Conservation (phyloP, 2,329 filamentous ascomycete species). For the Phyllosticta citrichinensis region DNA sequence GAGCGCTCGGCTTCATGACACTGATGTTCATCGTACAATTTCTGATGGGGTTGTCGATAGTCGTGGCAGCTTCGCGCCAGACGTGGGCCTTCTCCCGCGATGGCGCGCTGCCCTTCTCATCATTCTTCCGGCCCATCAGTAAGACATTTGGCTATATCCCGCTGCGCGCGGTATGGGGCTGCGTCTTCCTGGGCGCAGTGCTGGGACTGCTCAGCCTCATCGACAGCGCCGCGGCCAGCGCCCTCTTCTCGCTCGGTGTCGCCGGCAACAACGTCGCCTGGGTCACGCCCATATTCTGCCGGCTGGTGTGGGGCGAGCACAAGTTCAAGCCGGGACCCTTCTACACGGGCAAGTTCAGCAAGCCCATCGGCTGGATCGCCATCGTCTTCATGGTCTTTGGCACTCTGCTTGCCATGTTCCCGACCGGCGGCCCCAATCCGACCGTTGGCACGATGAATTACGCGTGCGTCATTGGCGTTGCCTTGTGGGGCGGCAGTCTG, state of each 20-base stretch:
- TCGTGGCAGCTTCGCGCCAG: slow-evolving; percentile 50
- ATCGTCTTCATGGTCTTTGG: slow-evolving; percentile 47
- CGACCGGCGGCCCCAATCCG: slow-evolving; percentile 44
- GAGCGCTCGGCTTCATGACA: slow-evolving; percentile 48
- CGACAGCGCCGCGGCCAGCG: slow-evolving; percentile 46
- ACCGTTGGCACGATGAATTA: slow-evolving; percentile 49
- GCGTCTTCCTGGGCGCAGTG: slow-evolving; percentile 40
- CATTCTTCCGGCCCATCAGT: slow-evolving; percentile 47
- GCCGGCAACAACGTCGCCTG: slow-evolving; percentile 53
- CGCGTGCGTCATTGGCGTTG: slow-evolving; percentile 50
- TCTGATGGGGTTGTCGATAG: slow-evolving; percentile 49
- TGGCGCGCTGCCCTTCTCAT: slow-evolving; percentile 50
- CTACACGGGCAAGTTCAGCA: slow-evolving; percentile 46
- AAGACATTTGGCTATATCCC: slow-evolving; percentile 48
- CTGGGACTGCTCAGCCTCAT: slow-evolving; percentile 51
- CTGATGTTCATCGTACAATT: slow-evolving; percentile 53
- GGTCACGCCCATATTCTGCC: slow-evolving; percentile 48
- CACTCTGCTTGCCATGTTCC: slow-evolving; percentile 50
- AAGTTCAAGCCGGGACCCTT: slow-evolving; percentile 51
- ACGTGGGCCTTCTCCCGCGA: slow-evolving; percentile 55
- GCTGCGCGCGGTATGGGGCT: slow-evolving; percentile 46
- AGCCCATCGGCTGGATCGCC: slow-evolving; percentile 44
- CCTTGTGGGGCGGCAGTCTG: slow-evolving; percentile 48
- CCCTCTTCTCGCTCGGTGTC: slow-evolving; percentile 50
- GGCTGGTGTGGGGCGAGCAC: slow-evolving; percentile 47